These are phyloP conservation scores for Elongisporangium prolatum DNA, from an alignment of 352 stramenopile genomes.

Conservation along the genomic window DNA sequence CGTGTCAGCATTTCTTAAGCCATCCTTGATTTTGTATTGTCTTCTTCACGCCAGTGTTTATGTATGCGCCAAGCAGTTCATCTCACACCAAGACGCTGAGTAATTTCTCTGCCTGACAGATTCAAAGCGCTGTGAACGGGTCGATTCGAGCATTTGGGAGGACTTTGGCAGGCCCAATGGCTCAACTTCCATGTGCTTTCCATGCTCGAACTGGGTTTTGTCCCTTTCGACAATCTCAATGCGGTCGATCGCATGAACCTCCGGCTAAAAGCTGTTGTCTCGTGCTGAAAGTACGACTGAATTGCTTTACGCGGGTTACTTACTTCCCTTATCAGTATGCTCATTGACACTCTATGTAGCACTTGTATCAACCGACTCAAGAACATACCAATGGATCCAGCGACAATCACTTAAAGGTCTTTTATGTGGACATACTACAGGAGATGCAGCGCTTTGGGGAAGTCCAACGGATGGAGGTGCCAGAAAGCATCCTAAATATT, in stretches of 20 bases:
- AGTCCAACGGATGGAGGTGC: conserved; percentile 16
- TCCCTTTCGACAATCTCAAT: conserved; percentile 11
- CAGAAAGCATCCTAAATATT: no score
- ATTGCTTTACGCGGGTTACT: not conserved
- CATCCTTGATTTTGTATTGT: not conserved
- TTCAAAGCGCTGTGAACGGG: not conserved
- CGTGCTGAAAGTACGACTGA: conserved; percentile 12
- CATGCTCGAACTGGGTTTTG: conserved; percentile 17
- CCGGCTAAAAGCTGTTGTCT: conserved; percentile 10
- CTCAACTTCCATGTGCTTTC: conserved; percentile 10
- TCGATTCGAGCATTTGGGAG: not conserved
- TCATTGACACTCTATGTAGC: not conserved
- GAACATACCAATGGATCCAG: not conserved
- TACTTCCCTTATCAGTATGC: not conserved
- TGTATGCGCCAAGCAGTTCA: not conserved
- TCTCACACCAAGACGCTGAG: not conserved
- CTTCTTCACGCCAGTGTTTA: not conserved
- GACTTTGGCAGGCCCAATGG: not conserved
- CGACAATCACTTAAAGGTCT: not conserved
- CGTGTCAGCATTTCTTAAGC: no score
- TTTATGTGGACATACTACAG: conserved; percentile 10
- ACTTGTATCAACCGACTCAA: conserved; percentile 2
- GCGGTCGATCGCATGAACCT: conserved; percentile 5
- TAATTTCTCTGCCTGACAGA: not conserved
- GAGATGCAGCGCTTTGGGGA: conserved; percentile 9